Evolutionary conservation across 2,329 filamentous ascomycete genomes (phyloP).

Genomic region (Aotearoamyces nothofagi): DNA sequence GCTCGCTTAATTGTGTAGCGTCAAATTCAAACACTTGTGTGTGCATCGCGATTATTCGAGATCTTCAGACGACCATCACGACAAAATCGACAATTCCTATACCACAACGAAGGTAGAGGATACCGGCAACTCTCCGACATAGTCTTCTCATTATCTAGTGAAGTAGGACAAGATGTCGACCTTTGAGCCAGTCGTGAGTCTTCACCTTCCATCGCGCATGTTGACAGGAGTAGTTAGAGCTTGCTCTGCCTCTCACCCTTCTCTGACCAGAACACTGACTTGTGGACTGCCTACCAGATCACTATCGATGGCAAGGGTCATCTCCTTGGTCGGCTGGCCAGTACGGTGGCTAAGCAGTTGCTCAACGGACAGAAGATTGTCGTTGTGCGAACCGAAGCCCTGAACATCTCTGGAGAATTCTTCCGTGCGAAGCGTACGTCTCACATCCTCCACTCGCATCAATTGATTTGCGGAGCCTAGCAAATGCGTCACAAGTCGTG

Average conservation of each 20-base stretch:
- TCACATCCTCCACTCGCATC: slow-evolving; percentile 2
- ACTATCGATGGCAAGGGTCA: slow-evolving; percentile 99
- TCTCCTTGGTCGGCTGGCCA: slow-evolving; percentile 96
- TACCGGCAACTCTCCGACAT: slow-evolving; percentile 16
- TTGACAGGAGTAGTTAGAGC: too few relatives aligned
- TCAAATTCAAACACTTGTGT: too few relatives aligned
- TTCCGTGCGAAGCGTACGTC: slow-evolving; percentile 99
- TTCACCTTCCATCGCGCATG: too few relatives aligned
- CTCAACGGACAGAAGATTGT: slow-evolving; percentile 99
- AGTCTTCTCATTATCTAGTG: slow-evolving; percentile 19
- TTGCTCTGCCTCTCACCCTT: slow-evolving; percentile 19
- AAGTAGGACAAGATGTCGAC: slow-evolving; percentile 42
- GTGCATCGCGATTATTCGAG: too few relatives aligned
- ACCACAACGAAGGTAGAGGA: slow-evolving; percentile 22
- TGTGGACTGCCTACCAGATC: too few relatives aligned
- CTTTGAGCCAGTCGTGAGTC: slow-evolving; percentile 58
- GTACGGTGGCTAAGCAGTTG: slow-evolving; percentile 97
- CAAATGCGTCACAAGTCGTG: too few relatives aligned
- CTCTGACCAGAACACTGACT: too few relatives aligned
- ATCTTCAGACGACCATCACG: too few relatives aligned
- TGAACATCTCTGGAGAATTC: slow-evolving; percentile 99
- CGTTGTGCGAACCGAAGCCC: slow-evolving; percentile 92
- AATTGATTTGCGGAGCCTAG: too few relatives aligned
- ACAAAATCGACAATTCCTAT: slow-evolving; percentile 18
- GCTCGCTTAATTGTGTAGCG: too few relatives aligned